These are phyloP conservation scores for Trichoderma cornu-damae DNA, from an alignment of 2,329 filamentous ascomycete genomes.

Conservation along the genomic window DNA sequence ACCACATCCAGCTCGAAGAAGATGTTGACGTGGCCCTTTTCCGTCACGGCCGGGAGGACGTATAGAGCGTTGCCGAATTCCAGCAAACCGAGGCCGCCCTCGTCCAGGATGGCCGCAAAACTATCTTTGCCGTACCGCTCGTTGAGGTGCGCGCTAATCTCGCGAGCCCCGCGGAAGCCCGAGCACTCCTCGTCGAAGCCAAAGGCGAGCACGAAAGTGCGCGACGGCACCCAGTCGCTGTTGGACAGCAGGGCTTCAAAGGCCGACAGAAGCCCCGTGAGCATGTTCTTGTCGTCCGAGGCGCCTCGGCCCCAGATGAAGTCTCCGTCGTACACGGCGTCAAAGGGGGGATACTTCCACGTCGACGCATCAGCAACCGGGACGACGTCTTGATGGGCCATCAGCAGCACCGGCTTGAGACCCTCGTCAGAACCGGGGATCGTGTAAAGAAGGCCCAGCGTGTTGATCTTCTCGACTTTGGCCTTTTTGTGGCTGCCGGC, in stretches of 20 bases:
- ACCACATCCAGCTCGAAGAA: slow-evolving; percentile 51
- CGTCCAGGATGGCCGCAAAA: slow-evolving; percentile 57
- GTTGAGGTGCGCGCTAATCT: slow-evolving; percentile 46
- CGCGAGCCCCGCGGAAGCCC: slow-evolving; percentile 51
- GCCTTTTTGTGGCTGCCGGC: slow-evolving; percentile 37
- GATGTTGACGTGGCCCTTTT: slow-evolving; percentile 60
- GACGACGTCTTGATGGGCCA: slow-evolving; percentile 43
- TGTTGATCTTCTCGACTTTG: slow-evolving; percentile 53
- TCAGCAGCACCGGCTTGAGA: slow-evolving; percentile 42
- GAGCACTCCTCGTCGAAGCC: slow-evolving; percentile 63
- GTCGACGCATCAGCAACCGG: slow-evolving; percentile 42
- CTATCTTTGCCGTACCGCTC: slow-evolving; percentile 51
- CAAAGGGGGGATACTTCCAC: slow-evolving; percentile 43
- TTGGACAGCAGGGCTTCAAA: slow-evolving; percentile 48
- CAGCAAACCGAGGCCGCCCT: slow-evolving; percentile 54
- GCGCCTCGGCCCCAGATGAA: slow-evolving; percentile 42
- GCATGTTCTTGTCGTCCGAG: slow-evolving; percentile 41
- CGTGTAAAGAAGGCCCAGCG: slow-evolving; percentile 57
- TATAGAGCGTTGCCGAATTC: slow-evolving; percentile 44
- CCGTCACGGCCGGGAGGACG: slow-evolving; percentile 54
- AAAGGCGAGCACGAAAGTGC: slow-evolving; percentile 55
- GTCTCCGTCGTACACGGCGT: slow-evolving; percentile 38
- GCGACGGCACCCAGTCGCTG: slow-evolving; percentile 45
- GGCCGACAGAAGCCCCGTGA: slow-evolving; percentile 36
- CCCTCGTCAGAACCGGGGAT: slow-evolving; percentile 48